phyloP scores from a whole-genome alignment of 331 rosid species.

The Quercus tomentella region DNA sequence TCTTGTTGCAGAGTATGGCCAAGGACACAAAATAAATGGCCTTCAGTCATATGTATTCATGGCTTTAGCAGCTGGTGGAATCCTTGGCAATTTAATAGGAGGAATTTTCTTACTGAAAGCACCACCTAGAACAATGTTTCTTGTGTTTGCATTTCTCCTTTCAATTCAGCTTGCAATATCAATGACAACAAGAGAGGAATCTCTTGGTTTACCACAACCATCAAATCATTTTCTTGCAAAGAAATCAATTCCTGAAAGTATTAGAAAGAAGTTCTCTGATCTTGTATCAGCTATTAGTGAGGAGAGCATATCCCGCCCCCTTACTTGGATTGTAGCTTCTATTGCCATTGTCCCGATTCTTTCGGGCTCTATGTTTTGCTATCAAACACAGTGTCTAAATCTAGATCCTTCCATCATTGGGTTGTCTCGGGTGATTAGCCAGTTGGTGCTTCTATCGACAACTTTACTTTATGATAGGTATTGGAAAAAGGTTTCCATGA shows the following conservation, averaged over 20 bases:
- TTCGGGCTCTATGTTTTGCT: constrained; percentile 79
- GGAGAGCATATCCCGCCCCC: constrained; percentile 46
- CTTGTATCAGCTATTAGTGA: constrained; percentile 45
- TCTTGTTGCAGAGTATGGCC: constrained; percentile 84
- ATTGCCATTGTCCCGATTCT: constrained; percentile 74
- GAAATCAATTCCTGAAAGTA: constrained; percentile 42
- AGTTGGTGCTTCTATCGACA: constrained; percentile 71
- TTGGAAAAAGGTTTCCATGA: constrained; percentile 58
- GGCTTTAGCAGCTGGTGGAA: constrained; percentile 86
- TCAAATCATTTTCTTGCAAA: constrained; percentile 21
- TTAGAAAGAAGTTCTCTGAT: constrained; percentile 47
- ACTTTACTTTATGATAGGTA: constrained; percentile 54
- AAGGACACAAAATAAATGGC: constrained; percentile 54
- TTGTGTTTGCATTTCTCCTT: constrained; percentile 45
- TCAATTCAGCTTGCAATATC: constrained; percentile 58
- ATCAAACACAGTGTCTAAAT: constrained; percentile 70
- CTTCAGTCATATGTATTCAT: constrained; percentile 82
- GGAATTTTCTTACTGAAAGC: constrained; percentile 57
- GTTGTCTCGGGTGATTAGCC: constrained; percentile 69
- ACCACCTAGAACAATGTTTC: constrained; percentile 64
- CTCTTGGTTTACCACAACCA: constrained; percentile 50
- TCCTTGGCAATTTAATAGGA: constrained; percentile 77
- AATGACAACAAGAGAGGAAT: constrained; percentile 53
- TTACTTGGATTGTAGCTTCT: constrained; percentile 73
- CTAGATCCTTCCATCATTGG: constrained; percentile 76